Base-by-base conservation (phyloP, 2,329 filamentous ascomycete species). In the Reticulascus tulasneorum region DNA sequence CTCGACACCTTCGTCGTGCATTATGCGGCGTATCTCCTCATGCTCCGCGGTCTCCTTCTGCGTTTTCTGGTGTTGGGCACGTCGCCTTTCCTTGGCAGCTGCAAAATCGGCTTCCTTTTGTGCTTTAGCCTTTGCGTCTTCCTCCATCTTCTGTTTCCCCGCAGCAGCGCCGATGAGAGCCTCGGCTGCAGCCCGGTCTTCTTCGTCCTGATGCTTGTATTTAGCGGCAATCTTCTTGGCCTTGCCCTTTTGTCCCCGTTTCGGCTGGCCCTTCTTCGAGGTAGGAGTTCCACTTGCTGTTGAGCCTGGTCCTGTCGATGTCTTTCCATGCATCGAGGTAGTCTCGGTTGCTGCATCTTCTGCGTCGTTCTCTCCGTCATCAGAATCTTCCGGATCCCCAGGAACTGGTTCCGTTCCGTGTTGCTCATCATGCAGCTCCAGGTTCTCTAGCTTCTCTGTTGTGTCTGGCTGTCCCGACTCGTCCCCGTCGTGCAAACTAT, bases 171-270 rank as follows among this genome's bases (percentile, higher is more conserved):
- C 93, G n/a, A 95, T 79, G n/a, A 97, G 73, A 17, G 81, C 75
- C 61, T 96, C 84, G 21, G 89, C 88, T 0, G 90, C 76, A 7
- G 76, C 77, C 10, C 89, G 86, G 53, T 98, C 93, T 60, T 95
- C 91, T 37, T 95, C 89, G 50, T 97, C 91, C 69, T 97, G 93
- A 50, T 94, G 71, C 29, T 85, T 91, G 64, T 98, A 98, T 58
- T 95, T 96, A 40, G 78, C 69, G 4, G 87, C 87, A 3, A 87
- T 81, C 59, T 93, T 94, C 68, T 94, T 95, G 27, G 82, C 81
- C 57, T 94, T 95, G 41, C 75, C 75, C 39, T 78, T 80, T 58
- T 94, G 88, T 20, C 89, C 88, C 38, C 90, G 81, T 55, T 80
- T 84, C 21, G 60, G 51, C 38, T 59, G 70, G 11, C 46, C 59